Evolutionary conservation across 352 stramenopile species (phyloP).

Genomic region (Phytopythium cucurbitacearum): DNA sequence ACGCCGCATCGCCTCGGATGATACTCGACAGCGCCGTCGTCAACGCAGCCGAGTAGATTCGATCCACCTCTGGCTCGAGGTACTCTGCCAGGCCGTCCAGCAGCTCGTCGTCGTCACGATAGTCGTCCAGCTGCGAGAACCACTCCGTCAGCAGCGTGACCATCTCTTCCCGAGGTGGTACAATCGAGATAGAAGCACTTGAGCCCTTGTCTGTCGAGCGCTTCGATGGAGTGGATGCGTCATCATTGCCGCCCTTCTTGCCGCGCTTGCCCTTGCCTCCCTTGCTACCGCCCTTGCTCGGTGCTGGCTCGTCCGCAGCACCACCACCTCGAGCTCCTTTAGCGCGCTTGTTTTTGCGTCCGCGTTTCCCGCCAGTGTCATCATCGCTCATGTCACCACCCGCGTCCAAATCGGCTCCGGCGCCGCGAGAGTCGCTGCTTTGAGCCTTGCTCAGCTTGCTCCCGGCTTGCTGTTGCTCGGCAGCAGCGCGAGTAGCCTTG

Average conservation of each 20-base stretch:
- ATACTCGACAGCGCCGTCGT: constrained; percentile 54
- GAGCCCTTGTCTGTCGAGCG: constrained; percentile 24
- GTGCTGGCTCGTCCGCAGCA: constrained; percentile 7
- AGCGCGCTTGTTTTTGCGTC: constrained; percentile 23
- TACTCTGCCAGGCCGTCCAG: constrained; percentile 42
- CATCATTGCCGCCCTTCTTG: constrained; percentile 27
- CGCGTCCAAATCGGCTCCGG: constrained; percentile 14
- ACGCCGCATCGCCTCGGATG: constrained; percentile 67
- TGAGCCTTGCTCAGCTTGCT: neutral
- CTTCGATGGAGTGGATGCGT: constrained; percentile 15
- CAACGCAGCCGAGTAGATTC: constrained; percentile 49
- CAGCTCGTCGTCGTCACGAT: constrained; percentile 63
- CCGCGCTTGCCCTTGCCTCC: constrained; percentile 39
- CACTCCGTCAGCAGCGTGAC: constrained; percentile 37
- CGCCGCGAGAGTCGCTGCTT: neutral
- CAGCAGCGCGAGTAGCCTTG: constrained; percentile 34
- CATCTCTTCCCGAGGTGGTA: constrained; percentile 37
- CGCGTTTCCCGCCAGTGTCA: constrained; percentile 25
- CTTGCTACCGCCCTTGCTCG: constrained; percentile 1
- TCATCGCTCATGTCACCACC: constrained; percentile 36
- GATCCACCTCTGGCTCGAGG: constrained; percentile 34
- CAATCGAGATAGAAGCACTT: constrained; percentile 39
- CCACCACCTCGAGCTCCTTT: constrained; percentile 14
- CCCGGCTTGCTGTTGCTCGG: constrained; percentile 22
- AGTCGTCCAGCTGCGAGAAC: constrained; percentile 45